Evolutionary conservation across 108 stramenopile genomes (phyloP).

Genomic region (Conticribra weissflogii): DNA sequence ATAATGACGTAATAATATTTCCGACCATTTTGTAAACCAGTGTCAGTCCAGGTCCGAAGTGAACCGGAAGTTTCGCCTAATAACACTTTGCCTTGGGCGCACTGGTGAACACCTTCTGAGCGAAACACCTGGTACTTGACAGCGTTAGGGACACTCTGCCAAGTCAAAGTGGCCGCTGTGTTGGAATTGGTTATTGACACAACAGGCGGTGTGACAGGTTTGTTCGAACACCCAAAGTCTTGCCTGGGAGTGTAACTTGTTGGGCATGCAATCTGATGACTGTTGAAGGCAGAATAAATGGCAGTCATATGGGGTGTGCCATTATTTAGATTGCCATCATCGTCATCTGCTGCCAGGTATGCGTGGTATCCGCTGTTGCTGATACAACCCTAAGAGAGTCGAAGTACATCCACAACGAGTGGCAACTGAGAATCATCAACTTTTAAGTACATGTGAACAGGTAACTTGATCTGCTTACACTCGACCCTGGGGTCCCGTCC

Average conservation of each 20-base stretch:
- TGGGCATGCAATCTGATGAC: constrained; percentile 31
- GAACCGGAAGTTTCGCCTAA: background rate
- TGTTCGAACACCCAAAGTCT: constrained; percentile 14
- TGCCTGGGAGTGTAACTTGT: background rate
- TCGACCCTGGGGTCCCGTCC: constrained; percentile 19
- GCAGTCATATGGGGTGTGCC: constrained; percentile 42
- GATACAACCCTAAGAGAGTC: no score
- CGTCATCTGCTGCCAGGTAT: constrained; percentile 34
- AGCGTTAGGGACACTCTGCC: constrained; percentile 14
- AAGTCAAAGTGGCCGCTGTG: constrained; percentile 4
- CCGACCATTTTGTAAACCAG: constrained; percentile 24
- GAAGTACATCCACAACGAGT: no score
- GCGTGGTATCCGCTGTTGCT: constrained; percentile 21
- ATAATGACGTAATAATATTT: constrained; percentile 26
- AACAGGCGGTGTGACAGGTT: background rate
- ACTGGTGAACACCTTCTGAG: constrained; percentile 22
- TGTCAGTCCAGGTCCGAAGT: constrained; percentile 6
- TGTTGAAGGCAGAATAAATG: constrained; percentile 17
- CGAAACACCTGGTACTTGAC: constrained; percentile 17
- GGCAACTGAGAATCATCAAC: no score
- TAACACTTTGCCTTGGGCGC: constrained; percentile 22
- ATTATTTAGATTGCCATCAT: constrained; percentile 29
- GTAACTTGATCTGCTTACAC: no score
- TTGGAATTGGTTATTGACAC: constrained; percentile 2
- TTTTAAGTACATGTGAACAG: no score